Conservation (phyloP, 345 rosid genomes). For the Lumnitzera littorea region DNA sequence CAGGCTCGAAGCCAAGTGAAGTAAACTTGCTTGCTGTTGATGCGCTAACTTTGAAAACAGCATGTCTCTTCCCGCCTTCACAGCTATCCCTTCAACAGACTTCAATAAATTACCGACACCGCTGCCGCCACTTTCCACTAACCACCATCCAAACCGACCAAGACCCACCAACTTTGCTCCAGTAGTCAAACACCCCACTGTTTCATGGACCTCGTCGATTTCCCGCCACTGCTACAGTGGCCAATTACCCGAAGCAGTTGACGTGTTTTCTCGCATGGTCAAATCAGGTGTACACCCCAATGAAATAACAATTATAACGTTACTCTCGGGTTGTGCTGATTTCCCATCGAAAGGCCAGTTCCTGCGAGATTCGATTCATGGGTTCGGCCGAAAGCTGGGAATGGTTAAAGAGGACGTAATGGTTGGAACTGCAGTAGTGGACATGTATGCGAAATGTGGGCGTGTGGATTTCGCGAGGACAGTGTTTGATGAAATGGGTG, state of each 20-base stretch:
- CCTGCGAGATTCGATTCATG: conserved; percentile 54
- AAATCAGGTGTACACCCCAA: conserved; percentile 50
- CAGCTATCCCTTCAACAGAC: too few species aligned
- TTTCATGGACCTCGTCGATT: conserved; percentile 72
- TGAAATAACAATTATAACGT: conserved; percentile 46
- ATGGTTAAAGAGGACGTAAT: conserved; percentile 37
- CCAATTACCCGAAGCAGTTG: conserved; percentile 38
- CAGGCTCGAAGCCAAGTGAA: too few species aligned
- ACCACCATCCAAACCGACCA: too few species aligned
- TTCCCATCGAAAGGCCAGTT: conserved; percentile 20
- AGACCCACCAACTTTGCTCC: too few species aligned
- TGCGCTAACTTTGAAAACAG: too few species aligned
- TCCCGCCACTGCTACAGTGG: conserved; percentile 57
- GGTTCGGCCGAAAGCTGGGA: conserved; percentile 50
- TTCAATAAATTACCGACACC: too few species aligned
- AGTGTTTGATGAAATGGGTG: conserved; percentile 47
- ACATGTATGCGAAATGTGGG: conserved; percentile 52
- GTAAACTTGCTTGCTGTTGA: too few species aligned
- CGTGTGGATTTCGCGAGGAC: conserved; percentile 32
- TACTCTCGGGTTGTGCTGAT: conserved; percentile 48
- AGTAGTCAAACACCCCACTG: conserved; percentile 10
- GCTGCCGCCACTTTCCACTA: too few species aligned
- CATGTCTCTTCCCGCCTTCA: too few species aligned
- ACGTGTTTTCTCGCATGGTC: conserved; percentile 51
- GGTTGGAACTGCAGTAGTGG: conserved; percentile 63